These are phyloP conservation scores for Globisporangium acanthophoron DNA, from an alignment of 352 stramenopile genomes.

Conservation along the genomic window DNA sequence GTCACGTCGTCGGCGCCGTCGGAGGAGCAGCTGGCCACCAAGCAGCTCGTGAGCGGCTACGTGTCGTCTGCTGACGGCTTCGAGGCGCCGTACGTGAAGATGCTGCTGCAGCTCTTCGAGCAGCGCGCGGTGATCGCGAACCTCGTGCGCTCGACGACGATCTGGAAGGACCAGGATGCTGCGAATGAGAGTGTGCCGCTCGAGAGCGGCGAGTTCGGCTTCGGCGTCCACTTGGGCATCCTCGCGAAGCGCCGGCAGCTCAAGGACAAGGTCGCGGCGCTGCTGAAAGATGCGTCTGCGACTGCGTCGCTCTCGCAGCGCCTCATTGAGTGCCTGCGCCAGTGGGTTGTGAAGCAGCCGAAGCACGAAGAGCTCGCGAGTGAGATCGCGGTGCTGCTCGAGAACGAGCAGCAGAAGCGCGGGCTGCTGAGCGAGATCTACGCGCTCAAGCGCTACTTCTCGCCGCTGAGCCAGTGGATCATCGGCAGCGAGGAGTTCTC, in stretches of 20 bases:
- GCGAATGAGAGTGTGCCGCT: conserved; percentile 30
- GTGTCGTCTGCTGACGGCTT: conserved; percentile 56
- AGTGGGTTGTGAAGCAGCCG: conserved; percentile 45
- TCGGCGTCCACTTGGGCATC: conserved; percentile 63
- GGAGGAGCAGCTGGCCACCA: conserved; percentile 18
- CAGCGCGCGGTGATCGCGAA: conserved; percentile 67
- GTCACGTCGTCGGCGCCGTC: conserved; percentile 28
- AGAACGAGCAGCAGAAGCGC: conserved; percentile 48
- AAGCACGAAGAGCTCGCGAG: conserved; percentile 56
- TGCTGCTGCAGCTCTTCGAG: conserved; percentile 72
- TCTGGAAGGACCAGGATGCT: conserved; percentile 57
- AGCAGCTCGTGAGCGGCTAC: conserved; percentile 47
- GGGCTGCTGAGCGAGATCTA: conserved; percentile 43
- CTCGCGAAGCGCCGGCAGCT: conserved; percentile 65
- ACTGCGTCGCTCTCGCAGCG: conserved; percentile 32
- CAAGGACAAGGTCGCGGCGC: conserved; percentile 47
- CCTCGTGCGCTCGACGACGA: conserved; percentile 54
- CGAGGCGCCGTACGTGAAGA: conserved; percentile 73
- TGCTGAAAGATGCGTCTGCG: conserved; percentile 26
- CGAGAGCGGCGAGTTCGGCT: conserved; percentile 69
- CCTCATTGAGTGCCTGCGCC: conserved; percentile 36
- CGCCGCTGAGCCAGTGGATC: conserved; percentile 77
- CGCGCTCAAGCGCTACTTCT: conserved; percentile 49
- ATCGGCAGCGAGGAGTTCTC: conserved; percentile 74
- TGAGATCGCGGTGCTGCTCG: conserved; percentile 60